phyloP scores from a whole-genome alignment of 139 green algal species.

The Chlamydomonas asymmetrica region DNA sequence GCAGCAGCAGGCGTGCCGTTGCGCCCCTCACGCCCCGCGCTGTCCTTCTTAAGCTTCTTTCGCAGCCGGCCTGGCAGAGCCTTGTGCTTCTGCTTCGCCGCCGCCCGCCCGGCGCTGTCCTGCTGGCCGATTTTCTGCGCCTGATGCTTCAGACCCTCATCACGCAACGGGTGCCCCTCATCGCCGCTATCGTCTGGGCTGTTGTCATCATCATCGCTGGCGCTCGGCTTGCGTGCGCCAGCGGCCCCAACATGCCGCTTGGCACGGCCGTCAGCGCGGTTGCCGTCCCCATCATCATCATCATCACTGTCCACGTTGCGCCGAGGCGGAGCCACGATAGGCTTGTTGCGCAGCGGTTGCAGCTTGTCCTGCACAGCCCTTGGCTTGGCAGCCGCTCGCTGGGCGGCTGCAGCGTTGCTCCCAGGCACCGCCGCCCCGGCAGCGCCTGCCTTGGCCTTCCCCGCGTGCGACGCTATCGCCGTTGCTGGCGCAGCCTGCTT shows the following conservation, averaged over 20 bases:
- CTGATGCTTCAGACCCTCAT: no score
- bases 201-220: conserved; percentile 22
- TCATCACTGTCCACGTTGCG: neutral
- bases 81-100: conserved; percentile 31
- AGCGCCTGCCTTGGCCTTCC: neutral
- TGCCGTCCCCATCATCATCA: neutral
- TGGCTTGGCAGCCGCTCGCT: no score
- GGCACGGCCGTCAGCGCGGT: no score
- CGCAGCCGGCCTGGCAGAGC: conserved; percentile 65
- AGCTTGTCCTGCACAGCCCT: neutral
- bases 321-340: conserved; percentile 12
- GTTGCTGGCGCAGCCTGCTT: conserved; percentile 10
- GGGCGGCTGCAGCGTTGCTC: neutral
- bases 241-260: no score
- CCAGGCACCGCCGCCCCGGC: neutral
- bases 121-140: neutral
- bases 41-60: conserved; percentile 67
- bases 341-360: conserved; percentile 15
- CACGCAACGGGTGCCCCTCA: no score
- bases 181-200: no score
- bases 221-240: no score
- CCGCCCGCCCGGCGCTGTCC: neutral
- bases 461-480: neutral
- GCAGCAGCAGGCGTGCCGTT: no score
- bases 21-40: neutral